Evolutionary conservation across 73 alveolate species (phyloP), one percentile per base, ranked within the genome.

Genomic region (Urostyla sp.): DNA sequence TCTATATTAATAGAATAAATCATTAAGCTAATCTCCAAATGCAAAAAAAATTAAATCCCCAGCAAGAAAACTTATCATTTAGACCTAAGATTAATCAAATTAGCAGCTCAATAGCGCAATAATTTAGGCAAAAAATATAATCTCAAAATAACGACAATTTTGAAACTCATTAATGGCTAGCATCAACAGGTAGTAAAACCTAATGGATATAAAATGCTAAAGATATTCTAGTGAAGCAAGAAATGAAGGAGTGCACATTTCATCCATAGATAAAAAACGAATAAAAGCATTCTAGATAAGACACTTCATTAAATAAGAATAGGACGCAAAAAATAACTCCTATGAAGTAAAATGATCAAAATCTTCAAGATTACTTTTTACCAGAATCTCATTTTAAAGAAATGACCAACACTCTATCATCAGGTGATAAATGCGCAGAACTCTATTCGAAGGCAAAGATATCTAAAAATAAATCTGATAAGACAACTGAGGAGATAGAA

Each of bases 221-320:
- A 26, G 23, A 75, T 38, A 60, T 75, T 28, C 69, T 75, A 28
- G 87, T 57, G 18, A 7, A 60, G 16, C 57, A 49, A 36, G 87
- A 56, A 21, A 26, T 75, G 54, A 75, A 75, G 61, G 87, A 75
- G 20, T 75, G 87, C 55, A 58, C 87, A 1, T 75, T 75, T 49
- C 31, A 75, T 21, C 87, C 87, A 58, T 4, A 75, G 23, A 31
- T 67, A 15, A 53, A 28, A 5, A 28, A 26, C 35, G 18, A 6
- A 50, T 8, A 8, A 18, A 50, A 50, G 23, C 36, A 8, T n/a
- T n/a, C n/a, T n/a, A n/a, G n/a, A n/a, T n/a, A n/a, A n/a, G n/a
- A n/a, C n/a, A n/a, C n/a, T n/a, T n/a, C n/a, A n/a, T n/a, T n/a
- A n/a, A n/a, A n/a, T n/a, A n/a, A n/a, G n/a, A n/a, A n/a, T n/a